Percentiles rank a stretch among this genome's conserved stretches.
These are phyloP conservation scores for Pyrus betulifolia DNA, from an alignment of 306 rosid species.

Conservation along the genomic window DNA sequence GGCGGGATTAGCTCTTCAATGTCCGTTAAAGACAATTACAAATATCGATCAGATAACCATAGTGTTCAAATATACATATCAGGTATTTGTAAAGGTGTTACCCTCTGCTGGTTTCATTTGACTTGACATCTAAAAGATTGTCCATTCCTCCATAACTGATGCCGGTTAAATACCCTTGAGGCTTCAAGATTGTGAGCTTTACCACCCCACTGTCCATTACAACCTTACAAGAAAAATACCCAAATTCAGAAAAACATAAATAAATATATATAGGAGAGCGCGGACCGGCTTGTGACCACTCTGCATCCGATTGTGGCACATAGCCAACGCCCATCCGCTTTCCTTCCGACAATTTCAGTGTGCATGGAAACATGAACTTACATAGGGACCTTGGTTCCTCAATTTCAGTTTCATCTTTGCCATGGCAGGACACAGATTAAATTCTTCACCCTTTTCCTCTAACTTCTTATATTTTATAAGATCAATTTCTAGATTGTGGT, in stretches of 20 bases:
- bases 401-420: conserved; percentile 27
- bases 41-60: neutral
- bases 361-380: neutral
- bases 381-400: conserved; percentile 21
- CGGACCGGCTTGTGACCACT: too few species aligned
- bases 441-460: neutral
- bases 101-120: conserved; percentile 29
- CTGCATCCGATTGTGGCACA: too few species aligned
- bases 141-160: conserved; percentile 34
- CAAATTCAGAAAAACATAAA: neutral
- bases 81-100: neutral
- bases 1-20: too few species aligned
- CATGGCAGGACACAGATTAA: neutral
- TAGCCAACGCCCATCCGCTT: too few species aligned
- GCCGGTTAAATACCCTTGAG: conserved; percentile 26
- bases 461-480: neutral
- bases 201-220: conserved; percentile 25
- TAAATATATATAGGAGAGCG: too few species aligned
- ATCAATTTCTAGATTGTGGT: neutral
- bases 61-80: neutral
- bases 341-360: neutral
- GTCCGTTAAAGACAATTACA: too few species aligned
- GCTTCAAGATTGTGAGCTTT: conserved; percentile 24
- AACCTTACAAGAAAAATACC: neutral
- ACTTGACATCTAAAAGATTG: conserved; percentile 28